Evolutionary conservation across 2,329 filamentous ascomycete species (phyloP).

Genomic region (Curvularia verruculosa): DNA sequence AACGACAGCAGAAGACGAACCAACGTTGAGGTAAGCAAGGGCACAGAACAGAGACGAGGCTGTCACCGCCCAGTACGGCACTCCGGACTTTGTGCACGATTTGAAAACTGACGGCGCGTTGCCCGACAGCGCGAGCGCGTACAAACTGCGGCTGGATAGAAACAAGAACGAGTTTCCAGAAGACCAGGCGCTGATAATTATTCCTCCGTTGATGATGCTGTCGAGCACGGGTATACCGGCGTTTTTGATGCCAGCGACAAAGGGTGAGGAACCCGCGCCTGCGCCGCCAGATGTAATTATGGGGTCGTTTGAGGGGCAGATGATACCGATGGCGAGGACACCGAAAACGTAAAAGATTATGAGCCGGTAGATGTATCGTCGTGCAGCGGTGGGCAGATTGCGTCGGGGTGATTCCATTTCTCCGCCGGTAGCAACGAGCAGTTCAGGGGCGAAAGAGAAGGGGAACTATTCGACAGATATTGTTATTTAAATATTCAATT

Average conservation of each 20-base stretch:
- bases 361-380: slow-evolving; percentile 67
- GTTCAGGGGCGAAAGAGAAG: slow-evolving; percentile 20
- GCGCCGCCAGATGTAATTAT: slow-evolving; percentile 59
- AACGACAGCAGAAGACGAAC: slow-evolving; percentile 49
- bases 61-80: slow-evolving; percentile 57
- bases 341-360: slow-evolving; percentile 66
- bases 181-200: slow-evolving; percentile 68
- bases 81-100: slow-evolving; percentile 65
- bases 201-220: slow-evolving; percentile 70
- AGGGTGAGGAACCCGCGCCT: slow-evolving; percentile 60
- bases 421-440: slow-evolving; percentile 59
- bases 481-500: background rate
- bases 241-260: slow-evolving; percentile 57
- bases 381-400: slow-evolving; percentile 64
- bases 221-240: slow-evolving; percentile 63
- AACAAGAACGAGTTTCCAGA: slow-evolving; percentile 63
- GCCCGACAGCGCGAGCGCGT: slow-evolving; percentile 64
- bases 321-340: slow-evolving; percentile 66
- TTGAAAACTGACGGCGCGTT: slow-evolving; percentile 69
- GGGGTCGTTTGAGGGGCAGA: slow-evolving; percentile 61
- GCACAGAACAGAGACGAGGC: slow-evolving; percentile 53
- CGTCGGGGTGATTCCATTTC: slow-evolving; percentile 65
- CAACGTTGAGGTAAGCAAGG: slow-evolving; percentile 59
- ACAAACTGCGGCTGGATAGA: slow-evolving; percentile 59
- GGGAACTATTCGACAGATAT: background rate